These are phyloP conservation scores for Cronartium ribicola DNA, from an alignment of 1,284 basidiomycete genomes.

Conservation along the genomic window DNA sequence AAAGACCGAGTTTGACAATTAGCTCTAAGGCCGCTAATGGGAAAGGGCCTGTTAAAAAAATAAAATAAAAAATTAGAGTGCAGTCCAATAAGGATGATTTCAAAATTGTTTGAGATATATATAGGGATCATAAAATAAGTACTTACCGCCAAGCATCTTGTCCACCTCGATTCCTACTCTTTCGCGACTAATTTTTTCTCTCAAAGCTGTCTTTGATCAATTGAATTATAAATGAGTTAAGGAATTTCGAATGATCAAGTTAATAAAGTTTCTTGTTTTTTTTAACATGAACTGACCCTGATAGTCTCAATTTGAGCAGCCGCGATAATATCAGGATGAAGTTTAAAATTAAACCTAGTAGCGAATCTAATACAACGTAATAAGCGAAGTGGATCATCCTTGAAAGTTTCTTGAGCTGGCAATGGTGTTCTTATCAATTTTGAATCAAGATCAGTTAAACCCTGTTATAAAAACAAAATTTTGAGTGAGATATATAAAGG, in stretches of 20 bases:
- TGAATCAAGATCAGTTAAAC: slow-evolving; percentile 72
- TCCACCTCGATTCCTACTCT: slow-evolving; percentile 52
- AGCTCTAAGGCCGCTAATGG: slow-evolving; percentile 44
- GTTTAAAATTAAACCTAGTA: slow-evolving; percentile 75
- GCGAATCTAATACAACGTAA: slow-evolving; percentile 88
- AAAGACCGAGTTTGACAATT: slow-evolving; percentile 24
- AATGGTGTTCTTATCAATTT: slow-evolving; percentile 86
- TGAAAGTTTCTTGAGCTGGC: slow-evolving; percentile 78
- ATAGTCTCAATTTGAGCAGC: slow-evolving; percentile 67
- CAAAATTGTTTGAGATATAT: not conserved
- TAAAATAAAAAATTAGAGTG: slow-evolving; percentile 1
- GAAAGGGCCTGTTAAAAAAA: slow-evolving; percentile 44
- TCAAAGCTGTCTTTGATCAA: slow-evolving; percentile 45
- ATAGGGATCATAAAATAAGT: not conserved
- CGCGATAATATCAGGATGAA: slow-evolving; percentile 67
- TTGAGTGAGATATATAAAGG: slow-evolving; percentile 8
- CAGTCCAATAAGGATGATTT: slow-evolving; percentile 9
- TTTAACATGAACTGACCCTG: slow-evolving; percentile 23
- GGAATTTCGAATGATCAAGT: not conserved
- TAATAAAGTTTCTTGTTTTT: not conserved
- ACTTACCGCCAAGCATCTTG: slow-evolving; percentile 58
- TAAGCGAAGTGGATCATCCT: slow-evolving; percentile 88
- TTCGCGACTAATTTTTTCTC: slow-evolving; percentile 50
- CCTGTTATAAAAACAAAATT: too few species aligned
- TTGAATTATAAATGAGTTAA: too few species aligned